Conservation (phyloP, 345 rosid species). For the Noccaea caerulescens region DNA sequence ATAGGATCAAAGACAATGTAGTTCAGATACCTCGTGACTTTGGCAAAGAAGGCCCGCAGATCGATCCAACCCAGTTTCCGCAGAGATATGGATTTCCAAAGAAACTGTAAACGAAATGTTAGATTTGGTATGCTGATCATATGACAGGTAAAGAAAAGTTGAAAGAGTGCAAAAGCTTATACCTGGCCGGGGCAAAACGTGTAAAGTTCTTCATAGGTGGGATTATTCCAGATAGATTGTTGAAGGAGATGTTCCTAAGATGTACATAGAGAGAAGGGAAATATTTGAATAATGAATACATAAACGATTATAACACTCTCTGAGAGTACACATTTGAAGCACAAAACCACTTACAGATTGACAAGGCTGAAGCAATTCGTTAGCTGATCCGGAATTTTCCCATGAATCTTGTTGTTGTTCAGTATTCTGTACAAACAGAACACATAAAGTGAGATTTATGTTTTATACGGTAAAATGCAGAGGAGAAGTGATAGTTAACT, state of each 20-base stretch:
- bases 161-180: slow-evolving; percentile 1
- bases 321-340: background rate
- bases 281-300: background rate
- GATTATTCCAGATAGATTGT: slow-evolving; percentile 81
- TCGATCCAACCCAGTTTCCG: slow-evolving; percentile 84
- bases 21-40: slow-evolving; percentile 60
- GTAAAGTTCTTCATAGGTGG: slow-evolving; percentile 71
- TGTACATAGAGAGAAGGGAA: background rate
- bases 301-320: background rate
- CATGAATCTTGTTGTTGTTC: slow-evolving; percentile 73
- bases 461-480: background rate
- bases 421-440: slow-evolving; percentile 53
- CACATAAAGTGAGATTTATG: background rate
- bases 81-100: slow-evolving; percentile 76
- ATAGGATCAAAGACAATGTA: background rate
- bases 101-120: slow-evolving; percentile 52
- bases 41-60: slow-evolving; percentile 59
- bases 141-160: background rate
- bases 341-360: slow-evolving; percentile 52
- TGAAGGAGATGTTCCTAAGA: slow-evolving; percentile 79
- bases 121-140: background rate
- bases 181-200: slow-evolving; percentile 71
- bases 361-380: slow-evolving; percentile 80
- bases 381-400: slow-evolving; percentile 83
- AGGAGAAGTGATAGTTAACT: slow-evolving; percentile 36